Percentiles rank a stretch among this genome's conserved stretches.
These are phyloP conservation scores for Parafenestella ontariensis DNA, from an alignment of 2,329 filamentous ascomycete species.

Conservation along the genomic window DNA sequence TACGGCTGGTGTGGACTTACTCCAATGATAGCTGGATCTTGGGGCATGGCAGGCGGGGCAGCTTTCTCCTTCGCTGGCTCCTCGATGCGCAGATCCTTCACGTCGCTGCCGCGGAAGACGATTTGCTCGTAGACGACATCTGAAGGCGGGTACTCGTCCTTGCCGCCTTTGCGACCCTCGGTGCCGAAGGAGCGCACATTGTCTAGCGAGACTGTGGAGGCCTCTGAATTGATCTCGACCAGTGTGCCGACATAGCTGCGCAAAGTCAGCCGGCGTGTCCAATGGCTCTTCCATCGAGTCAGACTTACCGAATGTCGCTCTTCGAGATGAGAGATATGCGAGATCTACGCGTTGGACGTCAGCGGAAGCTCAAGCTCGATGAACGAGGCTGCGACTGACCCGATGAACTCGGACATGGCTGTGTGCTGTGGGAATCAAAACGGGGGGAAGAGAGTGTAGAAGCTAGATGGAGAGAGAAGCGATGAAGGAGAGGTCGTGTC, in stretches of 20 bases:
- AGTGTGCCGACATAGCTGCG: conserved; percentile 91
- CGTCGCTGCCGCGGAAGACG: conserved; percentile 96
- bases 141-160: conserved; percentile 83
- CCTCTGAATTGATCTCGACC: conserved; percentile 97
- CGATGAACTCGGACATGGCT: conserved; percentile 68
- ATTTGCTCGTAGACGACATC: conserved; percentile 97
- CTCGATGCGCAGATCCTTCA: conserved; percentile 96
- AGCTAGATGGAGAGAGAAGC: conserved; percentile 26
- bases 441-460: conserved; percentile 28
- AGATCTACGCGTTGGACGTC: conserved; percentile 65
- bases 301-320: conserved; percentile 89
- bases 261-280: conserved; percentile 22
- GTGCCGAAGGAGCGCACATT: conserved; percentile 95
- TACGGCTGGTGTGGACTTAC: conserved; percentile 69
- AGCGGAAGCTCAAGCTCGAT: conserved; percentile 43
- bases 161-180: conserved; percentile 82
- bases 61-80: conserved; percentile 76
- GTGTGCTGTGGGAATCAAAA: conserved; percentile 34
- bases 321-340: conserved; percentile 96
- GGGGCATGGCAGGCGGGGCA: conserved; percentile 78
- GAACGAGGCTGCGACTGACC: conserved; percentile 56
- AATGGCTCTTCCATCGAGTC: conserved; percentile 22
- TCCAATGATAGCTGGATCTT: conserved; percentile 95
- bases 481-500: conserved; percentile 22
- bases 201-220: conserved; percentile 94